A percentile compares a stretch with the other conserved stretches of the same genome.
Evolutionary conservation across 2,329 filamentous ascomycete species (phyloP).

Genomic region (Phaeosphaeriaceae sp.): DNA sequence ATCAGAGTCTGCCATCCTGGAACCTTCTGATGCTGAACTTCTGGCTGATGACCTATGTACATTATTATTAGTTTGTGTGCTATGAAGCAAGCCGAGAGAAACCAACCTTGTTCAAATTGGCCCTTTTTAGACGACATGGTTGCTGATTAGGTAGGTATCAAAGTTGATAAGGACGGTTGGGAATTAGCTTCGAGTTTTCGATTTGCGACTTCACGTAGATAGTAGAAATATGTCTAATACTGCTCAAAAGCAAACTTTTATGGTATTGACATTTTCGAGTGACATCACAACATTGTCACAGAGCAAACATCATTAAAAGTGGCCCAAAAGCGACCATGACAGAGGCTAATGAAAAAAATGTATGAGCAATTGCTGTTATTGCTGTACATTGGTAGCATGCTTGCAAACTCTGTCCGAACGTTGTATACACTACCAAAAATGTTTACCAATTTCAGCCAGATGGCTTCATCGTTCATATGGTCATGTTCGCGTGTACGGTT

Average conservation of each 20-base stretch:
- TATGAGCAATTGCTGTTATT: neutral
- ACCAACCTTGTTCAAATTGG: slow-evolving; percentile 46
- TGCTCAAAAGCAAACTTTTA: slow-evolving; percentile 16
- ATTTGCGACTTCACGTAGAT: too few species aligned
- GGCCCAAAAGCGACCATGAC: slow-evolving; percentile 4
- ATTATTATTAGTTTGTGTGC: neutral
- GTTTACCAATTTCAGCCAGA: too few species aligned
- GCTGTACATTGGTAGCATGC: too few species aligned
- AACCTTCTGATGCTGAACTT: slow-evolving; percentile 57
- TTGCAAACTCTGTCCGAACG: too few species aligned
- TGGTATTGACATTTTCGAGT: slow-evolving; percentile 23
- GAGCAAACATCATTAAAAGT: slow-evolving; percentile 17
- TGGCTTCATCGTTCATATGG: too few species aligned
- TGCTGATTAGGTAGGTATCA: neutral
- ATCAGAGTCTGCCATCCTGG: slow-evolving; percentile 64
- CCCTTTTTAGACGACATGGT: slow-evolving; percentile 38
- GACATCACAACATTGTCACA: slow-evolving; percentile 17
- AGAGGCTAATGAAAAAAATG: neutral
- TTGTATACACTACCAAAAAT: too few species aligned
- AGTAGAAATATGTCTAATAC: neutral
- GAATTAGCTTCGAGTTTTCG: neutral
- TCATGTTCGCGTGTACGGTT: too few species aligned
- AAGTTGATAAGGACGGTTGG: neutral
- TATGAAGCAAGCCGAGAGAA: neutral
- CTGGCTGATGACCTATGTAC: slow-evolving; percentile 55